phyloP scores from a whole-genome alignment of 148 eudicot genomes.

The Camellia japonica region DNA sequence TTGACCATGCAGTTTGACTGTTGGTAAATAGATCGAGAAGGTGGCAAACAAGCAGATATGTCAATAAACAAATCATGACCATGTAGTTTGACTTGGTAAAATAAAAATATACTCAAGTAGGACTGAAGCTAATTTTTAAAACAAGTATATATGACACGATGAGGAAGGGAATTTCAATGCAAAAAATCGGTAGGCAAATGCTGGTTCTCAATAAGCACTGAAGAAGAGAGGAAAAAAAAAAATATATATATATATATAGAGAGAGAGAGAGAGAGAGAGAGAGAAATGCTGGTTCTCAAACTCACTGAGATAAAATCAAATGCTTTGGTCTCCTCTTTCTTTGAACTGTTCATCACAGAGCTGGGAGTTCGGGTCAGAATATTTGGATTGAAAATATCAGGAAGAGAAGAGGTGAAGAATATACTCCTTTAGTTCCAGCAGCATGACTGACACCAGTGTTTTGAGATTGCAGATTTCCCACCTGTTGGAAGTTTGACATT shows the following conservation, averaged over 20 bases:
- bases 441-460: slow-evolving; percentile 35
- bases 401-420: slow-evolving; percentile 53
- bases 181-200: background rate
- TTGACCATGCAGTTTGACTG: background rate
- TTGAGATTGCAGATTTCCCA: slow-evolving; percentile 55
- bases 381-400: slow-evolving; percentile 79
- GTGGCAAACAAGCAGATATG: too few species aligned
- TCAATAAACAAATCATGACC: too few species aligned
- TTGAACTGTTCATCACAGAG: slow-evolving; percentile 55
- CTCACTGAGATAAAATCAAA: slow-evolving; percentile 96
- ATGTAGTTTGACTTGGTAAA: too few species aligned
- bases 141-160: background rate
- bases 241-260: too few species aligned
- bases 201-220: too few species aligned
- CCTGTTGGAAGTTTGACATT: slow-evolving; percentile 74
- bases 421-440: slow-evolving; percentile 42
- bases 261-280: background rate
- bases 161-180: background rate
- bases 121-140: background rate
- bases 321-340: slow-evolving; percentile 82
- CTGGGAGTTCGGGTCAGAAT: slow-evolving; percentile 56
- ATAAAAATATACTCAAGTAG: slow-evolving; percentile 11
- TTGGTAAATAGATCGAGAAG: background rate
- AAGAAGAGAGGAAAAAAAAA: too few species aligned
- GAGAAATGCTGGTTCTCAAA: slow-evolving; percentile 6